Conservation (phyloP, 768 basidiomycete genomes). For the Panellus pusillus region DNA sequence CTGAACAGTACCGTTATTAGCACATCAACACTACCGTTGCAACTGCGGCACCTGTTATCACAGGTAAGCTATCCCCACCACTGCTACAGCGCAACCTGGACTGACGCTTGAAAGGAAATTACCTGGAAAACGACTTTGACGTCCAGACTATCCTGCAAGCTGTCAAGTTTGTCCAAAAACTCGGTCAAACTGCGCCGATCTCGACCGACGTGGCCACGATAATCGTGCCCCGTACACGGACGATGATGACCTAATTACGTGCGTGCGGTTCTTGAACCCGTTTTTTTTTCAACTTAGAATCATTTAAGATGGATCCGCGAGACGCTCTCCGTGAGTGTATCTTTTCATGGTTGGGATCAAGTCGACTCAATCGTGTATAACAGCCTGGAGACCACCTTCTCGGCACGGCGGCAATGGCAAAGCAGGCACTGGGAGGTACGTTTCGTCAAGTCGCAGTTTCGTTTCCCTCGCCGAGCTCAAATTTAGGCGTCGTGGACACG, state of each 20-base stretch:
- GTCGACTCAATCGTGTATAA: not conserved
- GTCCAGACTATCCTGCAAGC: not conserved
- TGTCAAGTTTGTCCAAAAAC: not conserved
- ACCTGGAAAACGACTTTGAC: conserved; percentile 4
- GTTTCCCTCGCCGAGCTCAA: not conserved
- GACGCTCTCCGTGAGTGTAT: not conserved
- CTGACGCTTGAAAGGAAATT: not conserved
- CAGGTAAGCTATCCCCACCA: not conserved
- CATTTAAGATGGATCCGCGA: conserved; percentile 1
- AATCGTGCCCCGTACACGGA: not conserved
- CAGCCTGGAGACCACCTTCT: not conserved
- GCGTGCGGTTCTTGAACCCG: not conserved
- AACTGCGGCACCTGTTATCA: not conserved
- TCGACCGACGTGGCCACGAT: not conserved
- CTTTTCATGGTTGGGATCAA: not conserved
- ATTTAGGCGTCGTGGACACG: not conserved
- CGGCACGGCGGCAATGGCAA: conserved; percentile 1
- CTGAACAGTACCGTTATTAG: not conserved
- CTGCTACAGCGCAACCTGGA: too few relatives aligned
- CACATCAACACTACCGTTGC: conserved; percentile 1
- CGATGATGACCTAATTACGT: not conserved
- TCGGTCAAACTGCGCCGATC: not conserved
- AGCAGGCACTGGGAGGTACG: not conserved
- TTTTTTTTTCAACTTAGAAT: too few relatives aligned
- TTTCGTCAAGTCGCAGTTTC: not conserved